Evolutionary conservation across 2,329 filamentous ascomycete genomes (phyloP).

Genomic region (Byssoonygena ceratinophila): DNA sequence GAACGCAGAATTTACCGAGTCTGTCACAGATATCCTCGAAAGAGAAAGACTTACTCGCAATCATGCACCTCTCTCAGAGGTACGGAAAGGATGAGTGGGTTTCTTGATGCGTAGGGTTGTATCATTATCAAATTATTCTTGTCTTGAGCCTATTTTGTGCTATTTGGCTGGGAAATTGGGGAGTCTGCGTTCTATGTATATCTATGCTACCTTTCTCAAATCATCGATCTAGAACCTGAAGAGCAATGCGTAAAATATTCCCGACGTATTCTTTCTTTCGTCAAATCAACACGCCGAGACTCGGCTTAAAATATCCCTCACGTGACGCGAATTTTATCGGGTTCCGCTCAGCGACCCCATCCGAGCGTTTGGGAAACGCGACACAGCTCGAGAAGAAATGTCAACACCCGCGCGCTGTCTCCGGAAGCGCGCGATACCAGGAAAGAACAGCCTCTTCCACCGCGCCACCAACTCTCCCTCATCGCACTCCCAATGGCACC

Average conservation of each 20-base stretch:
- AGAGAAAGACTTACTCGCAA: conserved; percentile 30
- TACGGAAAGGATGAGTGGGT: conserved; percentile 19
- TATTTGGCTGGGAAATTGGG: conserved; percentile 5
- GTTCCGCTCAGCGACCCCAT: too few relatives aligned
- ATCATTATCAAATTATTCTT: not conserved
- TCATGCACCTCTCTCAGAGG: conserved; percentile 28
- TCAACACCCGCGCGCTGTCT: conserved; percentile 5
- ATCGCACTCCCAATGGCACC: conserved; percentile 10
- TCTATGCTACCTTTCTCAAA: not conserved
- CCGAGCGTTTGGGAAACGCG: too few relatives aligned
- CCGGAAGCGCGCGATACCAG: not conserved
- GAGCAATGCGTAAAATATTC: too few relatives aligned
- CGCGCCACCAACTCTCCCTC: not conserved
- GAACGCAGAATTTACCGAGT: conserved; percentile 21
- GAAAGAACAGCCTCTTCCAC: not conserved
- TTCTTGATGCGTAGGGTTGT: not conserved
- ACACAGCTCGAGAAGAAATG: conserved; percentile 10
- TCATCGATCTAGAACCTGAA: not conserved
- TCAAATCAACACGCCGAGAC: too few relatives aligned
- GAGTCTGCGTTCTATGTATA: conserved; percentile 6
- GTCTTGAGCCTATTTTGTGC: not conserved
- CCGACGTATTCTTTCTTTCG: too few relatives aligned
- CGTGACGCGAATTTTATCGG: conserved; percentile 2
- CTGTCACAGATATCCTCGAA: conserved; percentile 29
- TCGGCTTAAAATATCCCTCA: not conserved